Conservation (phyloP, 2,329 filamentous ascomycete species). For the Apiospora pterosperma region DNA sequence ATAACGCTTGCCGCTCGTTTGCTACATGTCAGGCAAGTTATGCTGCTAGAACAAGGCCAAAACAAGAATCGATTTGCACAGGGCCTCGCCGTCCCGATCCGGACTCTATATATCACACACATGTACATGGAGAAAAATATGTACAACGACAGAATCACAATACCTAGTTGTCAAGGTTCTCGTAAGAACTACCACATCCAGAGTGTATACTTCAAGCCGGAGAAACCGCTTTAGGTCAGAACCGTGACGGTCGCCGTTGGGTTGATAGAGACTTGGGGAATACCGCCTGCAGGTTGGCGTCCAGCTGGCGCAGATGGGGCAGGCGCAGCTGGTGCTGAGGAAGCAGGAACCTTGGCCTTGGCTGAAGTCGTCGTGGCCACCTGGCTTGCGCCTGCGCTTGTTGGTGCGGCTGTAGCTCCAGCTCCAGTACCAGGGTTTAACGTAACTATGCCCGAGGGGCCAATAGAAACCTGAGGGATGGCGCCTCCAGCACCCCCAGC, state of each 20-base stretch:
- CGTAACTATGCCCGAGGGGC: neutral
- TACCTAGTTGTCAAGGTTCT: neutral
- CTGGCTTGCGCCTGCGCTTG: neutral
- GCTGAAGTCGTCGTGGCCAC: neutral
- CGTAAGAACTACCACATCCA: neutral
- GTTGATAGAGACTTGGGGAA: conserved; percentile 2
- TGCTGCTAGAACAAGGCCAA: neutral
- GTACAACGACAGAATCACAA: neutral
- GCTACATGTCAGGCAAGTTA: neutral
- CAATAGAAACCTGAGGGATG: neutral
- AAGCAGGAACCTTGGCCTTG: neutral
- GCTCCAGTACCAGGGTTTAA: conserved; percentile 1
- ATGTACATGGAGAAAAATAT: neutral
- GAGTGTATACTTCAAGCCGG: neutral
- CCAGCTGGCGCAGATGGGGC: neutral
- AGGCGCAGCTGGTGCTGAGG: neutral
- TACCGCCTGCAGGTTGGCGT: too few relatives aligned
- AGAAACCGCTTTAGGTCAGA: neutral
- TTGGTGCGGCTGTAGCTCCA: neutral
- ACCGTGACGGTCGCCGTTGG: neutral
- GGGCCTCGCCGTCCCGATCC: neutral
- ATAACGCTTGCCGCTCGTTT: neutral
- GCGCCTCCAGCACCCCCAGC: neutral
- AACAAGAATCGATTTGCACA: neutral
- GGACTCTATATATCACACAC: neutral